Percentiles rank a stretch among this genome's conserved stretches.
Conservation (phyloP, 2,329 filamentous ascomycete species). For the Arthroderma sp. region DNA sequence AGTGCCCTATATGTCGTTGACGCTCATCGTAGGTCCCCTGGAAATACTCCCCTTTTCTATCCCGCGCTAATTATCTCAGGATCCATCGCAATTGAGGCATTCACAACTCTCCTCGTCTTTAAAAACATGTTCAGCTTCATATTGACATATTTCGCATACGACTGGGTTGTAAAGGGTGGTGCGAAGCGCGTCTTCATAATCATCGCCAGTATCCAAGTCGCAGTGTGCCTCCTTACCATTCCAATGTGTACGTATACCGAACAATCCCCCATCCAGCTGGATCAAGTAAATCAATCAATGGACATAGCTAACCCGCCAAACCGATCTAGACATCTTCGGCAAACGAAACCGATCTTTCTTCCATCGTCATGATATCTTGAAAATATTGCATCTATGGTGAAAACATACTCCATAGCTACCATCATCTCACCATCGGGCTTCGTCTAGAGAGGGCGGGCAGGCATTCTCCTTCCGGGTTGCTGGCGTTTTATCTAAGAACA, state of each 20-base stretch:
- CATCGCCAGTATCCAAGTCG: constrained; percentile 64
- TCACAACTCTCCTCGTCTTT: constrained; percentile 82
- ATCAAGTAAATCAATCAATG: too few relatives aligned
- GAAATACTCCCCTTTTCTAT: not conserved
- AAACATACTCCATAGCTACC: not conserved
- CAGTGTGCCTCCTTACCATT: constrained; percentile 59
- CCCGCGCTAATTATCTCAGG: constrained; percentile 23
- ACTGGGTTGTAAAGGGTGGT: constrained; percentile 57
- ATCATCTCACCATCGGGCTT: not conserved
- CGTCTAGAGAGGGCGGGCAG: too few relatives aligned
- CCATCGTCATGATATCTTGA: constrained; percentile 58
- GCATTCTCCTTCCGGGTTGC: too few relatives aligned
- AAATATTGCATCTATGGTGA: constrained; percentile 20
- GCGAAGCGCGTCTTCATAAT: constrained; percentile 52
- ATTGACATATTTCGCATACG: constrained; percentile 69
- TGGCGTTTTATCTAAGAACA: too few relatives aligned
- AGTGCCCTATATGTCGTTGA: constrained; percentile 83
- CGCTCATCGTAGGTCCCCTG: constrained; percentile 57
- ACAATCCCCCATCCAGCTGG: not conserved
- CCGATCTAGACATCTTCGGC: constrained; percentile 54
- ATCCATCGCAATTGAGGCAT: constrained; percentile 71
- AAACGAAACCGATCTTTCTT: constrained; percentile 66
- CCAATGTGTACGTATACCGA: constrained; percentile 56
- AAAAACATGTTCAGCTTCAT: constrained; percentile 89
- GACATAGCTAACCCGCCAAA: too few relatives aligned